Base-by-base conservation (phyloP, 352 stramenopile species). In the Phytophthora rubi region DNA sequence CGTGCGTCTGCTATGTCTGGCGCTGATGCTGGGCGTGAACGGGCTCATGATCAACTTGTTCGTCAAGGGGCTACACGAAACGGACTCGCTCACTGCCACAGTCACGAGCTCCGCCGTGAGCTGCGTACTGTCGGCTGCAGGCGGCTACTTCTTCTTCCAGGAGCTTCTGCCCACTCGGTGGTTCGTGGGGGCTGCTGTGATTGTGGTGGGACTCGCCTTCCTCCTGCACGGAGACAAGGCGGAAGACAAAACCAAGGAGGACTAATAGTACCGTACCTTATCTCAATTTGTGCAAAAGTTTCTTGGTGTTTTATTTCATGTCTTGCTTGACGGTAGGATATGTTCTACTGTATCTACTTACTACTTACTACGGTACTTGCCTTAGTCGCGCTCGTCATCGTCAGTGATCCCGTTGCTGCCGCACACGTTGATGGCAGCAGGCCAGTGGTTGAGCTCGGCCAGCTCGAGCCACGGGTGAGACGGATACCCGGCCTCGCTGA, bases 401-500 rank as follows among this genome's bases (percentile, higher is more conserved):
- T 76, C 71, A 1, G 75, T 73, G 33, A 80, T 71, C 15, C 73
- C 75, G 16, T 80, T 81, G 26, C 71, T 82, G 49, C 82, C 78
- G 44, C 82, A 87, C 8, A 93, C 80, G 62, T 93, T 87, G 62
- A 94, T 88, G 21, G 76, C 84, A 32, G 77, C 81, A 0, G 88
- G 89, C 89, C 89, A 97, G 60, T 95, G 85, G 59, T 86, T 64
- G 1, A 97, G 74, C 54, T 93, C 85, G 0, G 78, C 80, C 2
- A 97, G 81, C 65, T 95, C 86, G 6, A 97, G 76, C 89, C 89
- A 97, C 53, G 86, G 79, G 61, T 93, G 74, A 12, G 77, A 83
- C 51, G 81, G 82, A 45, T 90, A 89, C 1, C 89, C 85, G 0
- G 68, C 44, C 8, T 90, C 87, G 33, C 83, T 73, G 53, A 94